These are phyloP conservation scores for Solanum infundibuliforme DNA, from an alignment of 257 asterid species.

Conservation along the genomic window DNA sequence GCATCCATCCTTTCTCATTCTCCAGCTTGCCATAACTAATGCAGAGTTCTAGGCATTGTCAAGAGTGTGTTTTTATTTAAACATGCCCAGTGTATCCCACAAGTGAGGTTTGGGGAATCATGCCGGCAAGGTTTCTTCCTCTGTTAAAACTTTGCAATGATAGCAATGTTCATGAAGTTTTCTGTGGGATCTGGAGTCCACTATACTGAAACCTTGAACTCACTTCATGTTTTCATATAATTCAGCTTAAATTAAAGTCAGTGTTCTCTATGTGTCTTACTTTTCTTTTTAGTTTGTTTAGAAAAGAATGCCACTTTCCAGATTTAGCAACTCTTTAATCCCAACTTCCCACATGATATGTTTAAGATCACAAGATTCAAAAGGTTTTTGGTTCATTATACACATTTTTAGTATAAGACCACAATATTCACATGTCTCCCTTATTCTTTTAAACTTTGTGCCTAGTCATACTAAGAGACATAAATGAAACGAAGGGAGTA, in stretches of 20 bases:
- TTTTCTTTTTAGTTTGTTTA: neutral
- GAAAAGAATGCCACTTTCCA: neutral
- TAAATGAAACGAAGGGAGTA: neutral
- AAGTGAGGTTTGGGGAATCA: neutral
- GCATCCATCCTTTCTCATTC: neutral
- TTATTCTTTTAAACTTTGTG: neutral
- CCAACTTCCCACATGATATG: neutral
- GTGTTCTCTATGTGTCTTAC: neutral
- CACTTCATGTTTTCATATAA: neutral
- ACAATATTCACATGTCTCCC: neutral
- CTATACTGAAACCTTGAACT: neutral
- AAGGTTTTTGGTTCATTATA: neutral
- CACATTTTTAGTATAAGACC: neutral
- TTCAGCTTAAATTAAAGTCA: neutral
- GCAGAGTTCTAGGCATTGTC: neutral
- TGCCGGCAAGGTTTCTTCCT: neutral
- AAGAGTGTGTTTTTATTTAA: neutral
- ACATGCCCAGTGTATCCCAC: neutral
- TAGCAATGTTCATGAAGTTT: neutral
- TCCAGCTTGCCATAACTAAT: neutral
- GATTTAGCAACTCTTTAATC: neutral
- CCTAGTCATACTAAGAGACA: neutral
- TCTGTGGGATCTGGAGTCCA: neutral
- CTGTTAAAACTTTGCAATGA: neutral
- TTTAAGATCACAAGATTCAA: neutral